Conservation (phyloP, 306 rosid genomes). For the Rosa multiflora region DNA sequence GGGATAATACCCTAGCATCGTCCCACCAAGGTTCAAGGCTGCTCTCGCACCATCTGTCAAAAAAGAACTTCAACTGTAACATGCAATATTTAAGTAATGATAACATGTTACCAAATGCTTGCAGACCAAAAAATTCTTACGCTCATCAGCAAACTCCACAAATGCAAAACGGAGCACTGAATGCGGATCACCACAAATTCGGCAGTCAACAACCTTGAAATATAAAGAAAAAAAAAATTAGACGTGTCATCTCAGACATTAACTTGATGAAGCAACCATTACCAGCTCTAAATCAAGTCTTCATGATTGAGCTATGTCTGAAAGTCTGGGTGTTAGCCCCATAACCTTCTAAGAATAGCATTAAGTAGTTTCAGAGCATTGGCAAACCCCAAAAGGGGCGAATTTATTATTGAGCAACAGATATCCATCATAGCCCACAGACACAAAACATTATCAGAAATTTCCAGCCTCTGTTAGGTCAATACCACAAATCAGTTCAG, state of each 20-base stretch:
- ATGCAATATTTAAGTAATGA: conserved; percentile 15
- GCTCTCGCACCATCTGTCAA: conserved; percentile 85
- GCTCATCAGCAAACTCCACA: conserved; percentile 92
- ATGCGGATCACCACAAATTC: conserved; percentile 97
- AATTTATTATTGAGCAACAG: neutral
- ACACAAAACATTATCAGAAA: neutral
- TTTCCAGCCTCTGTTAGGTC: neutral
- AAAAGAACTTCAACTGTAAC: conserved; percentile 28
- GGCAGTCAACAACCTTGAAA: conserved; percentile 90
- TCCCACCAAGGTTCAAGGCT: conserved; percentile 87
- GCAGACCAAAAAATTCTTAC: conserved; percentile 48
- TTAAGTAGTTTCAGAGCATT: neutral
- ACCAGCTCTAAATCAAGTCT: neutral
- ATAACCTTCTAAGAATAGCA: neutral
- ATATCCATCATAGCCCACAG: neutral
- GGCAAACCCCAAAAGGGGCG: neutral
- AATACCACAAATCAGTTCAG: neutral
- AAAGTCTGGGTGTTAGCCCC: neutral
- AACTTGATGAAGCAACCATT: conserved; percentile 1
- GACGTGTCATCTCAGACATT: neutral
- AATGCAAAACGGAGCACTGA: conserved; percentile 98
- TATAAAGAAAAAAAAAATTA: conserved; percentile 13
- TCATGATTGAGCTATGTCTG: neutral
- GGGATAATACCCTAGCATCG: conserved; percentile 91
- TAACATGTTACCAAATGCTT: neutral